Base-by-base conservation (phyloP, 441 rosid genomes). In the Croton setiger region DNA sequence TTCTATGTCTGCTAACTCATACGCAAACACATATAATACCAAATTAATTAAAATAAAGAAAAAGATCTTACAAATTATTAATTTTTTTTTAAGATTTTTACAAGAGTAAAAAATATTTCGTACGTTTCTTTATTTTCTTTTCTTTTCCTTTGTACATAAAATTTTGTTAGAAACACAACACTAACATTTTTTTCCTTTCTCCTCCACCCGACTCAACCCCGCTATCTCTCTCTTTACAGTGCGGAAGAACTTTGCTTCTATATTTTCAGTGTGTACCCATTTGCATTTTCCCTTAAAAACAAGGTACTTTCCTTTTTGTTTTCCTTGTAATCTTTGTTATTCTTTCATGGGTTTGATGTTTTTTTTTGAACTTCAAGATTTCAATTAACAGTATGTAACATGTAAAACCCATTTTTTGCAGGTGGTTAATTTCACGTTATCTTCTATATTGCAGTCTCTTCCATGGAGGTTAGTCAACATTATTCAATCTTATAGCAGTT, bases 371-470 rank as follows among this genome's bases (percentile, higher is more conserved):
- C 63, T 56, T 15, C 61, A 14, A 66, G 64, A 70, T 54, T 53
- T 79, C n/a, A 73, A 80, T 81, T 81, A 76, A 1, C 10, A 39
- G 63, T 53, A 70, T 72, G 56, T 74, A 74, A 63, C 60, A 64
- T 72, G 70, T 76, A 78, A 73, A 58, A 78, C 79, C 78, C 72
- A 3, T 52, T 80, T 74, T 76, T 57, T 70, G 47, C 78, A 75
- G 71, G 72, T 59, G 67, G 72, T 60, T 70, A 76, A 68, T 76
- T 78, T 68, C 57, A 84, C 79, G 83, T 81, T 72, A 73, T 51
- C 31, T 64, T 74, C 17, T 3, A 68, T 70, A 76, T 80, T 78
- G 56, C 49, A 33, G 72, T 72, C 62, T 67, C 52, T 76, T 60
- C 65, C 53, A 67, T 73, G 75, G 75, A 65, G 78, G 80, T 72